A percentile compares a stretch with the other conserved stretches of the same genome.
These are phyloP conservation scores for Suillus decipiens DNA, from an alignment of 768 basidiomycete genomes.

Conservation along the genomic window DNA sequence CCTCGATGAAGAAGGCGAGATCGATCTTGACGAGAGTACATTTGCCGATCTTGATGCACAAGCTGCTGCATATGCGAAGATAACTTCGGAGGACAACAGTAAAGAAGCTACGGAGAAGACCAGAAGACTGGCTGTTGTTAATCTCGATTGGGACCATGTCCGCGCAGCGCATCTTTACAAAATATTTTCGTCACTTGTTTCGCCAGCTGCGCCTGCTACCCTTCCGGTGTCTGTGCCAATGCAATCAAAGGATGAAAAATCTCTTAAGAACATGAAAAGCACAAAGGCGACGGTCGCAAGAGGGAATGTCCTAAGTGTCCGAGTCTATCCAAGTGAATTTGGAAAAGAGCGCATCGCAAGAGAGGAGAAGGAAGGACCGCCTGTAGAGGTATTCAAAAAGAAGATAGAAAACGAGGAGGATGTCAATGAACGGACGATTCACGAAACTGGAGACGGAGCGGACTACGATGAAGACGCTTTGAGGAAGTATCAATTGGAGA, in stretches of 20 bases:
- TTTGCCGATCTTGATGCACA: conserved; percentile 76
- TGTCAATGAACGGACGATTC: conserved; percentile 63
- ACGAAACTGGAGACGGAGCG: conserved; percentile 66
- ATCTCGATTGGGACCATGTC: conserved; percentile 98
- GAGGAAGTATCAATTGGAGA: conserved; percentile 89
- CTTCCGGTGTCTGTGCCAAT: conserved; percentile 26
- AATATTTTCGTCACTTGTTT: conserved; percentile 86
- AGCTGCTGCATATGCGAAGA: conserved; percentile 58
- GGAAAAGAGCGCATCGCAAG: conserved; percentile 82
- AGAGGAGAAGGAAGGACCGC: conserved; percentile 92
- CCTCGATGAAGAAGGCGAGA: conserved; percentile 45
- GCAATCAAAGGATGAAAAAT: conserved; percentile 18
- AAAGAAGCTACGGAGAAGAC: conserved; percentile 50
- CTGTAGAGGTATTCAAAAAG: conserved; percentile 74
- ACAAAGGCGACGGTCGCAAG: conserved; percentile 37
- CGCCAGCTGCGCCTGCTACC: conserved; percentile 50
- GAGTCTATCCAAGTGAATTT: conserved; percentile 92
- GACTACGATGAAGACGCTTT: conserved; percentile 89
- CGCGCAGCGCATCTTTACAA: conserved; percentile 88
- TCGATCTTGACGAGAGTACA: conserved; percentile 80
- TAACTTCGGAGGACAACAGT: conserved; percentile 44
- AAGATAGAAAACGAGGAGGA: conserved; percentile 49
- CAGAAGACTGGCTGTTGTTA: conserved; percentile 83
- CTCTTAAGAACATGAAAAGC: conserved; percentile 14
- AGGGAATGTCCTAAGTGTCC: conserved; percentile 75